Conservation (phyloP, 768 basidiomycete species). For the Termitomyces sp. region DNA sequence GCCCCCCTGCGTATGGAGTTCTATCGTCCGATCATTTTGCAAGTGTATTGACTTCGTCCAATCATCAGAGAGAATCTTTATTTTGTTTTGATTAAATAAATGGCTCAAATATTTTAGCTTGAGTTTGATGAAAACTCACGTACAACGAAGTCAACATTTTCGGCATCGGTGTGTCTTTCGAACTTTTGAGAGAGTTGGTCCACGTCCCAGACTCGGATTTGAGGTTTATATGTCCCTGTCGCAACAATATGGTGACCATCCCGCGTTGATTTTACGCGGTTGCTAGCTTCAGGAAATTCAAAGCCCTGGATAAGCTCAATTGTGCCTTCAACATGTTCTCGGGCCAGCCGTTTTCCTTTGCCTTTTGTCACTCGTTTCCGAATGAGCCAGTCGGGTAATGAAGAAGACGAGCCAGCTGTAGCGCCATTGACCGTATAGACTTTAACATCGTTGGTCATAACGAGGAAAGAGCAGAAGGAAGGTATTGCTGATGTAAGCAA, state of each 20-base stretch:
- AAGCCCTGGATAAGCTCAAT: slow-evolving; percentile 94
- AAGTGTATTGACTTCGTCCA: slow-evolving; percentile 99
- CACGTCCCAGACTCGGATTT: slow-evolving; percentile 93
- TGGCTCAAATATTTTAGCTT: slow-evolving; percentile 2
- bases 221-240: slow-evolving; percentile 97
- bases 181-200: slow-evolving; percentile 91
- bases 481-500: slow-evolving; percentile 5
- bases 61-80: slow-evolving; percentile 89
- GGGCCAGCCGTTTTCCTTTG: slow-evolving; percentile 58
- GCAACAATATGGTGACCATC: slow-evolving; percentile 93
- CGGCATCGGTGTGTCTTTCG: slow-evolving; percentile 91
- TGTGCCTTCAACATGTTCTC: slow-evolving; percentile 76
- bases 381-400: slow-evolving; percentile 92
- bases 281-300: slow-evolving; percentile 95
- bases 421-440: slow-evolving; percentile 97
- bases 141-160: slow-evolving; percentile 98
- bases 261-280: slow-evolving; percentile 81
- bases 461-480: background rate
- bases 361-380: slow-evolving; percentile 58
- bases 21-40: slow-evolving; percentile 91
- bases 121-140: slow-evolving; percentile 42
- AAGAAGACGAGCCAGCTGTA: slow-evolving; percentile 78
- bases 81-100: background rate
- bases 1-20: slow-evolving; percentile 91
- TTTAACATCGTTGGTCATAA: slow-evolving; percentile 42